phyloP scores from a whole-genome alignment of 305 asterid species.

The Fraxinus baroniana region DNA sequence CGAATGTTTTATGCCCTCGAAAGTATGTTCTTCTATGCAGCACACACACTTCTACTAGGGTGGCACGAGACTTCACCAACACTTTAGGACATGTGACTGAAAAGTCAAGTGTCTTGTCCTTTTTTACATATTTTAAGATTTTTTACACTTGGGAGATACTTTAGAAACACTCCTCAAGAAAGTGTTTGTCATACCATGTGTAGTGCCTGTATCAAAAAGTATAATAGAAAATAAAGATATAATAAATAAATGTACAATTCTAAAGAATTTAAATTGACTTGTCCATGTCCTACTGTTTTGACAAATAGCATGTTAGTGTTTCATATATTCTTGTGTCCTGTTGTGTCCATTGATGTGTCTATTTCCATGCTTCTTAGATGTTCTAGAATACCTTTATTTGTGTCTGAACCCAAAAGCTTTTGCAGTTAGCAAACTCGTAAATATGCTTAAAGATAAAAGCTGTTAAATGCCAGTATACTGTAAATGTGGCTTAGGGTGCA shows the following conservation, averaged over 20 bases:
- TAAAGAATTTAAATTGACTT: background rate
- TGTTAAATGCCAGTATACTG: background rate
- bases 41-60: background rate
- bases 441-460: background rate
- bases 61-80: background rate
- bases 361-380: background rate
- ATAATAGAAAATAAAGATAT: background rate
- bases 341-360: background rate
- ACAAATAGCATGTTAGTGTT: background rate
- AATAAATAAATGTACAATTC: background rate
- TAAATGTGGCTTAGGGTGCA: background rate
- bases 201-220: background rate
- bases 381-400: background rate
- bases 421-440: background rate
- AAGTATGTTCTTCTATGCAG: background rate
- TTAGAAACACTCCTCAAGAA: background rate
- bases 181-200: background rate
- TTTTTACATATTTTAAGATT: background rate
- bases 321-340: background rate
- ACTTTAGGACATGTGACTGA: background rate
- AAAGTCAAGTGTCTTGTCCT: background rate
- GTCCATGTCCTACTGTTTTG: background rate
- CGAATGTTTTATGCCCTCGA: background rate
- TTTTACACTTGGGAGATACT: background rate
- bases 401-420: background rate